phyloP scores from a whole-genome alignment of 495 filamentous ascomycete genomes.

The Apodospora peruviana region DNA sequence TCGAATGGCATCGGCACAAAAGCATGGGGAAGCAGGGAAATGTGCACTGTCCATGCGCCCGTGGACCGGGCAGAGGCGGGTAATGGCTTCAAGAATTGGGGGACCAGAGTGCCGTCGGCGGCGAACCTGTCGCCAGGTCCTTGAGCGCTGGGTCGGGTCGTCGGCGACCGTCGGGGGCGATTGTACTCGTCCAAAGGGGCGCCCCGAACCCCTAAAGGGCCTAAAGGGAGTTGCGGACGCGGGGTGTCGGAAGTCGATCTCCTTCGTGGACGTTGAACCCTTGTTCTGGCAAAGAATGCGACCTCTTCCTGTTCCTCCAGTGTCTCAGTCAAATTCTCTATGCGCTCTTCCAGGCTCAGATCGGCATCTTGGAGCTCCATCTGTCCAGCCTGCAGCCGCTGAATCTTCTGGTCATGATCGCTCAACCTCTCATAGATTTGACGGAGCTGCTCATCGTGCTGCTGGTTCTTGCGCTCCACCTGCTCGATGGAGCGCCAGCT shows the following conservation, averaged over 20 bases:
- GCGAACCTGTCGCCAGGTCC: conserved; percentile 14
- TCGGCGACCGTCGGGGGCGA: conserved; percentile 16
- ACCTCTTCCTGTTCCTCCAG: conserved; percentile 26
- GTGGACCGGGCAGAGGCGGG: conserved; percentile 17
- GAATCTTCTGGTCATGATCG: conserved; percentile 33
- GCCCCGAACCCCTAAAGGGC: conserved; percentile 29
- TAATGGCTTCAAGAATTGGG: conserved; percentile 4
- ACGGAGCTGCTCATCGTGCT: conserved; percentile 41
- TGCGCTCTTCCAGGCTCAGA: conserved; percentile 45
- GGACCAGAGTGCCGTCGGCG: conserved; percentile 11
- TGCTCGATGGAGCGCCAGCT: conserved; percentile 45
- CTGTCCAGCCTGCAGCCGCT: conserved; percentile 36
- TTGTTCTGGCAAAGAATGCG: conserved; percentile 2
- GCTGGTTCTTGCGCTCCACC: conserved; percentile 33
- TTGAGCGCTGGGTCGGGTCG: conserved; percentile 12
- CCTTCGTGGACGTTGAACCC: conserved; percentile 17
- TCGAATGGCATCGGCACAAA: conserved; percentile 52
- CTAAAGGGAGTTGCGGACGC: conserved; percentile 21
- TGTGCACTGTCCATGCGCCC: conserved; percentile 49
- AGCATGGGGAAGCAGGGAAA: conserved; percentile 47
- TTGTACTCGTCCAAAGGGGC: conserved; percentile 10
- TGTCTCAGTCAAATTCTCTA: conserved; percentile 42
- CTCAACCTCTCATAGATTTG: conserved; percentile 38
- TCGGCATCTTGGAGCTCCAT: conserved; percentile 47
- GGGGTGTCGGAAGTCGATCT: conserved; percentile 30